Conservation (phyloP, 768 basidiomycete species). For the Lepiota subincarnata region DNA sequence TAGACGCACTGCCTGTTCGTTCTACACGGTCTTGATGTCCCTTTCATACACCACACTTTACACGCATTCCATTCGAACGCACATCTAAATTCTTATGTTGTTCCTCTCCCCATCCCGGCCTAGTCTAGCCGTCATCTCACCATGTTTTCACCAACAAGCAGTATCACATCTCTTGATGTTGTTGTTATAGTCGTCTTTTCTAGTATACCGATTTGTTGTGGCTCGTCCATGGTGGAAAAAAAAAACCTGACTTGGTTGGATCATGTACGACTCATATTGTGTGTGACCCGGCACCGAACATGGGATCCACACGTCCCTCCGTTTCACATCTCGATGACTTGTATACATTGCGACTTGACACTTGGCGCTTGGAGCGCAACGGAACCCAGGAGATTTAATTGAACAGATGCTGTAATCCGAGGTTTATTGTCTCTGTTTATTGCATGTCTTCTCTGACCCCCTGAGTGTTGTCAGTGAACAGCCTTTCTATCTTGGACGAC, state of each 20-base stretch:
- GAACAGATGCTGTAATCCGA: neutral
- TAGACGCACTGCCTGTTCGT: slow-evolving; percentile 31
- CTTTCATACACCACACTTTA: neutral
- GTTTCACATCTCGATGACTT: neutral
- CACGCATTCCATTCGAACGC: slow-evolving; percentile 2
- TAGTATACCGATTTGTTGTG: slow-evolving; percentile 1
- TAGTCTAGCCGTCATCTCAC: slow-evolving; percentile 2
- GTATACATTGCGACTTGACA: no score
- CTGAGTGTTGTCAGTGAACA: neutral
- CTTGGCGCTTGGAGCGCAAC: no score
- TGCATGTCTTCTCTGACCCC: neutral
- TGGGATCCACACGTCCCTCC: neutral
- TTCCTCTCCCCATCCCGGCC: neutral
- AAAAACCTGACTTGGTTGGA: neutral
- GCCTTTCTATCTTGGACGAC: neutral
- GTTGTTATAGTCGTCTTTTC: slow-evolving; percentile 4
- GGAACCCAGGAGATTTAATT: neutral
- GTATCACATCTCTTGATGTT: slow-evolving; percentile 5
- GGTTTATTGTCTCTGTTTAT: neutral
- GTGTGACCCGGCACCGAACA: slow-evolving; percentile 4
- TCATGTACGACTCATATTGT: neutral
- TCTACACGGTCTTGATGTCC: slow-evolving; percentile 8
- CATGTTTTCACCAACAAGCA: neutral
- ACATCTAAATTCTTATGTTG: slow-evolving; percentile 2
- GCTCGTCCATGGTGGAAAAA: neutral